Evolutionary conservation across 352 stramenopile genomes (phyloP).

Genomic region (Peronosclerospora sorghi): DNA sequence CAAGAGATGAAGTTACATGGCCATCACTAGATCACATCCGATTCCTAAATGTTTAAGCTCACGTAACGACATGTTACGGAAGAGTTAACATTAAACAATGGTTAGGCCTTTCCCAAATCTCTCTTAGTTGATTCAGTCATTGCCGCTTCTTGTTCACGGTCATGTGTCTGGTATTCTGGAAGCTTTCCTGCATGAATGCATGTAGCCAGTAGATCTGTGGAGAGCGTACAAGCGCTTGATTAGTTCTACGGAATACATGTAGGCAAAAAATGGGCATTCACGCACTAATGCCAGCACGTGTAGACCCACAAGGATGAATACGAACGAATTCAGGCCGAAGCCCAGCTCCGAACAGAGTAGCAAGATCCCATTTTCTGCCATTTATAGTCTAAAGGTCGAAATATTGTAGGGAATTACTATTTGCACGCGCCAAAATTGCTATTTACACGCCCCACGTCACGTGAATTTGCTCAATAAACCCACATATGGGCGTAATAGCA

Average conservation of each 20-base stretch:
- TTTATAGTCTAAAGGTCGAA: neutral
- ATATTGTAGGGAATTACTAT: too few species aligned
- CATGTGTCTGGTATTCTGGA: constrained; percentile 20
- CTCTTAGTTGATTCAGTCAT: constrained; percentile 12
- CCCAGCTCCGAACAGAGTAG: constrained; percentile 33
- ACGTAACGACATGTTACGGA: neutral
- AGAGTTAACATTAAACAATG: too few species aligned
- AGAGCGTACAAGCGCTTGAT: neutral
- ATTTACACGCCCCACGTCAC: too few species aligned
- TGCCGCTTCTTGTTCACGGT: constrained; percentile 53
- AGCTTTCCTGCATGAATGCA: constrained; percentile 51
- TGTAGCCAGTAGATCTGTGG: constrained; percentile 46
- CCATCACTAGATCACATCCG: constrained; percentile 7
- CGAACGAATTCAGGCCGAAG: constrained; percentile 54
- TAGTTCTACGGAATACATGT: neutral
- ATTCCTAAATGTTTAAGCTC: neutral
- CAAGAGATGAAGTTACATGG: constrained; percentile 52
- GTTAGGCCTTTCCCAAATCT: neutral
- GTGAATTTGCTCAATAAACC: too few species aligned
- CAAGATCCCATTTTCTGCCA: constrained; percentile 12
- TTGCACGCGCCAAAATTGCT: too few species aligned
- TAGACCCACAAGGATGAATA: constrained; percentile 50
- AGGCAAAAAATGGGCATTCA: neutral
- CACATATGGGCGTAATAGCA: too few species aligned
- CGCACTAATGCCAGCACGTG: constrained; percentile 62